These are phyloP conservation scores for Cardiosporidium cionae DNA, from an alignment of 169 alveolate genomes.

Conservation along the genomic window DNA sequence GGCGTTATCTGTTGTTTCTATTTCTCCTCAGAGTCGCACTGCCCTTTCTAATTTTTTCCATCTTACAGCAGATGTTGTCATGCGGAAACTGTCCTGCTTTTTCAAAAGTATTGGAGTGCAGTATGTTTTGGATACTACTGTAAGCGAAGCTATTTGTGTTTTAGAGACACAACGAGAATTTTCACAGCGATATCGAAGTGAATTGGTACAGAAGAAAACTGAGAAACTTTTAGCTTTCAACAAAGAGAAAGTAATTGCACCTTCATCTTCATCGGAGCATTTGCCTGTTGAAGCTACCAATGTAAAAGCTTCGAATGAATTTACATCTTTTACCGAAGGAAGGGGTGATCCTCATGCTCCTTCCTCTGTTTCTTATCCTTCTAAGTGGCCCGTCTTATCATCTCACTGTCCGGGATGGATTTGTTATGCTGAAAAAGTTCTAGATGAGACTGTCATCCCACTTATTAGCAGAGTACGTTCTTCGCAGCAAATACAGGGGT, in stretches of 20 bases:
- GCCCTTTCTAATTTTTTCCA: slow-evolving; percentile 51
- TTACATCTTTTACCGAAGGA: not conserved
- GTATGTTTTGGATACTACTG: slow-evolving; percentile 32
- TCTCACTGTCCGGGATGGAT: slow-evolving; percentile 87
- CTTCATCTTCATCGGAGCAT: not conserved
- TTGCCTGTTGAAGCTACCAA: not conserved
- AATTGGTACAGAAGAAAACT: not conserved
- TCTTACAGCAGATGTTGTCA: slow-evolving; percentile 8
- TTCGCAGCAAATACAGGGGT: slow-evolving; percentile 72
- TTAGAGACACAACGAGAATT: slow-evolving; percentile 35
- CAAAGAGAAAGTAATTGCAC: not conserved
- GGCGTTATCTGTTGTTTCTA: slow-evolving; percentile 42
- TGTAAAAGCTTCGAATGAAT: not conserved
- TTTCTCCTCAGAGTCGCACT: slow-evolving; percentile 64
- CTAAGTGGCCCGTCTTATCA: slow-evolving; percentile 53
- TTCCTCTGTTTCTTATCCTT: not conserved
- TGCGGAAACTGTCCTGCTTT: slow-evolving; percentile 34
- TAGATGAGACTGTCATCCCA: slow-evolving; percentile 61
- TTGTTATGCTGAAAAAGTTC: slow-evolving; percentile 79
- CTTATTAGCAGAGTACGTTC: slow-evolving; percentile 69
- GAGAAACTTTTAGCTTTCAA: not conserved
- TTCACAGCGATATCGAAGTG: slow-evolving; percentile 8
- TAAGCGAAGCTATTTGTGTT: slow-evolving; percentile 30
- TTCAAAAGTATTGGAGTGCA: slow-evolving; percentile 39
- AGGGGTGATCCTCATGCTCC: not conserved